Conservation (phyloP, 2,329 filamentous ascomycete species). For the Penicillium sp. region DNA sequence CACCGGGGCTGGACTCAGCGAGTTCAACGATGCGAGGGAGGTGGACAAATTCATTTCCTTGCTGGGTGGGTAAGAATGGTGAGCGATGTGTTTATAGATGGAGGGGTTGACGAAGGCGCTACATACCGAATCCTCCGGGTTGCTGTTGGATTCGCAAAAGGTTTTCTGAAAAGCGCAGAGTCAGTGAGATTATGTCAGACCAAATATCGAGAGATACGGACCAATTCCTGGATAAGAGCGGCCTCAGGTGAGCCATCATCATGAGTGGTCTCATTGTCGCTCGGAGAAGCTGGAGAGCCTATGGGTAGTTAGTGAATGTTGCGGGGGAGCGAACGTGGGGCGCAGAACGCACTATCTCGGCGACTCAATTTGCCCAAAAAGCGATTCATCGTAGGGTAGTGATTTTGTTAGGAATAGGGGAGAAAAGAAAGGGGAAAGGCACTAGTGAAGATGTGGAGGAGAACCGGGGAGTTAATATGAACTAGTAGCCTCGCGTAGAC, state of each 20-base stretch:
- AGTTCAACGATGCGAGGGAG: slow-evolving; percentile 92
- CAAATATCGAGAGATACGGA: slow-evolving; percentile 9
- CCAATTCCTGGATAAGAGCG: slow-evolving; percentile 42
- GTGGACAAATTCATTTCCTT: slow-evolving; percentile 88
- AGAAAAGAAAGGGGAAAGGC: not conserved
- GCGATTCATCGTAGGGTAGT: slow-evolving; percentile 35
- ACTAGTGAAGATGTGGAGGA: not conserved
- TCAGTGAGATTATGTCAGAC: slow-evolving; percentile 3
- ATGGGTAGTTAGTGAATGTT: slow-evolving; percentile 6
- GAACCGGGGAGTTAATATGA: not conserved
- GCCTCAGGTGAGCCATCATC: slow-evolving; percentile 42
- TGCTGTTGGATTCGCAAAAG: slow-evolving; percentile 73
- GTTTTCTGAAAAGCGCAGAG: slow-evolving; percentile 51
- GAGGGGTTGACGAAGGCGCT: not conserved
- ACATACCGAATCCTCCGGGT: slow-evolving; percentile 56
- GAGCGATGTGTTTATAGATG: slow-evolving; percentile 2
- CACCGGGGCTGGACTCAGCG: slow-evolving; percentile 85
- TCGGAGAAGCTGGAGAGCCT: slow-evolving; percentile 30
- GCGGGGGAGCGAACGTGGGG: slow-evolving; percentile 1
- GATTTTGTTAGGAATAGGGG: not conserved
- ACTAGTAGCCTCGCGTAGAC: slow-evolving; percentile 4
- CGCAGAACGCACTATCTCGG: slow-evolving; percentile 30
- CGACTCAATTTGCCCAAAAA: slow-evolving; percentile 32
- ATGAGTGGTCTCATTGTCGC: slow-evolving; percentile 23
- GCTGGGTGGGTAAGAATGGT: slow-evolving; percentile 15